These are phyloP conservation scores for Pleurotus sapidus DNA, from an alignment of 768 basidiomycete genomes.

Conservation along the genomic window DNA sequence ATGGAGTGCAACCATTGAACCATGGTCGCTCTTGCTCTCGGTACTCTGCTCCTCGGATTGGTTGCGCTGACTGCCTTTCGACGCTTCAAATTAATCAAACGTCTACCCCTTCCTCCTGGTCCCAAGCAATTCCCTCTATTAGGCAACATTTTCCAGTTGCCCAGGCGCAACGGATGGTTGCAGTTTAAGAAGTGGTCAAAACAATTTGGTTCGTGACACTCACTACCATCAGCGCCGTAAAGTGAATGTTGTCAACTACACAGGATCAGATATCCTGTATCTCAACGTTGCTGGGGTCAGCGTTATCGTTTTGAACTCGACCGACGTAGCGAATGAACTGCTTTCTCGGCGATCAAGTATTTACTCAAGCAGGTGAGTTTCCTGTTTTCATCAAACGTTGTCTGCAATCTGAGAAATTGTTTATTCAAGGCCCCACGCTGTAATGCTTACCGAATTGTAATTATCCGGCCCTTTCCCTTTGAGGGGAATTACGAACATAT, in stretches of 20 bases:
- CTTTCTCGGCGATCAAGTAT: constrained; percentile 9
- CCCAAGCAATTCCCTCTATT: not conserved
- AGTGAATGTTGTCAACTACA: not conserved
- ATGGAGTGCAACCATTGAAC: too few relatives aligned
- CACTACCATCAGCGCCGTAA: not conserved
- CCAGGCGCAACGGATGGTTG: not conserved
- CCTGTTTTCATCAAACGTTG: not conserved
- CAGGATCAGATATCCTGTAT: constrained; percentile 7
- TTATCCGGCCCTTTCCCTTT: not conserved
- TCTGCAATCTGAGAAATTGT: not conserved
- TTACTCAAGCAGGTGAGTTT: constrained; percentile 1
- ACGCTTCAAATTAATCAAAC: too few relatives aligned
- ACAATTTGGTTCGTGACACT: not conserved
- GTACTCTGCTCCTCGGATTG: not conserved
- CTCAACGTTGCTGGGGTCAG: constrained; percentile 1
- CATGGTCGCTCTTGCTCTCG: not conserved
- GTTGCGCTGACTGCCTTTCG: not conserved
- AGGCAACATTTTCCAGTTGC: not conserved
- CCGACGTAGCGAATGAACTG: constrained; percentile 9
- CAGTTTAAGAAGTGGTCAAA: not conserved
- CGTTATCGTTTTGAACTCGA: constrained; percentile 9
- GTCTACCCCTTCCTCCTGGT: not conserved
- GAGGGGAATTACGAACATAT: not conserved
- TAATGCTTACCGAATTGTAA: not conserved
- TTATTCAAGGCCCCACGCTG: not conserved